A percentile compares a stretch with the other conserved stretches of the same genome.
These are phyloP conservation scores for Knoxia roxburghii DNA, from an alignment of 257 asterid species.

Conservation along the genomic window DNA sequence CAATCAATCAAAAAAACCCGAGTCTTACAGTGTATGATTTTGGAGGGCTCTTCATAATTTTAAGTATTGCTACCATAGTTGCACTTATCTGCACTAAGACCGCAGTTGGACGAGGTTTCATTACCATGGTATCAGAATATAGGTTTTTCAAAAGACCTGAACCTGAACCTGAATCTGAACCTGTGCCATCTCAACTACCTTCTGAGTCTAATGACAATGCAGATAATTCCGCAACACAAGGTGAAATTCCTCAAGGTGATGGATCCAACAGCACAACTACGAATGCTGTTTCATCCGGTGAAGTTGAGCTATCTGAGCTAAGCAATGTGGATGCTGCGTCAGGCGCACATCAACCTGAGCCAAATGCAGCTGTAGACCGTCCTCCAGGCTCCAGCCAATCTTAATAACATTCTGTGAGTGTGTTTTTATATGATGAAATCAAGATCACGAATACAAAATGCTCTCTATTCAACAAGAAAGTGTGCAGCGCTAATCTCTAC, in stretches of 20 bases:
- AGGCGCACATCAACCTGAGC: no score
- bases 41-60: conserved; percentile 45
- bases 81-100: conserved; percentile 37
- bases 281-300: background rate
- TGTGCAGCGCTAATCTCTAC: no score
- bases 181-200: no score
- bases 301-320: background rate
- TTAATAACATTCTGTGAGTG: background rate
- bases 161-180: no score
- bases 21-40: conserved; percentile 39
- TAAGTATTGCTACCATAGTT: conserved; percentile 33
- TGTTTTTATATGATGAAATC: background rate
- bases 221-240: conserved; percentile 7
- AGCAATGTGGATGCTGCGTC: background rate
- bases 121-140: background rate
- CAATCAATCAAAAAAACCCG: conserved; percentile 40
- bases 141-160: no score
- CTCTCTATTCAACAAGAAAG: no score
- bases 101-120: conserved; percentile 20
- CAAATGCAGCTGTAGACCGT: background rate
- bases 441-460: background rate
- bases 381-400: background rate
- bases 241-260: conserved; percentile 6
- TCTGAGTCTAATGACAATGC: no score
- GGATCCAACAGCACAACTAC: background rate